Evolutionary conservation across 2,329 filamentous ascomycete genomes (phyloP).

Genomic region (Blastomyces parvus): DNA sequence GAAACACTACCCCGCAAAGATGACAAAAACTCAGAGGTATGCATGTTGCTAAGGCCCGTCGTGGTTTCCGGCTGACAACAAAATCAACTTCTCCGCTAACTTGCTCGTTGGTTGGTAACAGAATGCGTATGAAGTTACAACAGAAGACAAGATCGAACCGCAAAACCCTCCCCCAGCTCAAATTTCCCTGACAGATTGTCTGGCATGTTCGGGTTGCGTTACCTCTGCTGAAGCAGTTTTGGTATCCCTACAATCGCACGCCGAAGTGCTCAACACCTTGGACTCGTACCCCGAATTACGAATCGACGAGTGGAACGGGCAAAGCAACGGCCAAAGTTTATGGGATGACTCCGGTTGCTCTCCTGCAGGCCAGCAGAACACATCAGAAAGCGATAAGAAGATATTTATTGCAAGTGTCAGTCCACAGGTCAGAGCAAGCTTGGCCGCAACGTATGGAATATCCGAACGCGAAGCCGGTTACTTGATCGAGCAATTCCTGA

Average conservation of each 20-base stretch:
- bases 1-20: constrained; percentile 70
- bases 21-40: constrained; percentile 39
- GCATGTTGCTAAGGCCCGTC: constrained; percentile 12
- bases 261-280: constrained; percentile 75
- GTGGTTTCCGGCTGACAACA: background rate
- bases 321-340: constrained; percentile 19
- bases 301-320: constrained; percentile 37
- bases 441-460: constrained; percentile 73
- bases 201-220: constrained; percentile 94
- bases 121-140: constrained; percentile 75
- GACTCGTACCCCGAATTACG: constrained; percentile 49
- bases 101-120: constrained; percentile 20
- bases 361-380: constrained; percentile 38
- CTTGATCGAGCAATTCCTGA: constrained; percentile 74
- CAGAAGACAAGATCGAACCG: constrained; percentile 64
- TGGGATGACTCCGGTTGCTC: constrained; percentile 17
- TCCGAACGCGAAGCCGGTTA: constrained; percentile 63
- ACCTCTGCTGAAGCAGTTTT: constrained; percentile 97
- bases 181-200: constrained; percentile 93
- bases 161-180: constrained; percentile 62
- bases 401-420: constrained; percentile 89
- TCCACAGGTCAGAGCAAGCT: constrained; percentile 78
- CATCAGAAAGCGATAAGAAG: constrained; percentile 45
- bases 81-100: background rate
- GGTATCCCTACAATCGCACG: constrained; percentile 86